phyloP scores from a whole-genome alignment of 2,329 filamentous ascomycete genomes.

The Trichoderma semiorbis region DNA sequence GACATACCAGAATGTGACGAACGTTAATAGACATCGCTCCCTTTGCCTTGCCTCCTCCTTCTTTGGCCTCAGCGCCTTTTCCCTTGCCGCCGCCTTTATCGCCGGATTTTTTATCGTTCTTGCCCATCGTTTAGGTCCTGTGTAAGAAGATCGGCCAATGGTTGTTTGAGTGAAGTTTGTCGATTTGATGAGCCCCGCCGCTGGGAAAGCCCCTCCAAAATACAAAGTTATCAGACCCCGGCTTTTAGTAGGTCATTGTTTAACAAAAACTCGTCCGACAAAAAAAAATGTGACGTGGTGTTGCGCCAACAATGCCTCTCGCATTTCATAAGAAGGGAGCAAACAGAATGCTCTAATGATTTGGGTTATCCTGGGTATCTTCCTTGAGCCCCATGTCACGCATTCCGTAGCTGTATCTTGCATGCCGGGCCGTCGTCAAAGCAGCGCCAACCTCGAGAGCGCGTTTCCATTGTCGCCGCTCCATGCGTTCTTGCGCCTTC shows the following conservation, averaged over 20 bases:
- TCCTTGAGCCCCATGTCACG: background rate
- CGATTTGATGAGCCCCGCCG: conserved; percentile 5
- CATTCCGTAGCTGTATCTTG: conserved; percentile 10
- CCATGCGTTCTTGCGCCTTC: conserved; percentile 30
- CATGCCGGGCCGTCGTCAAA: conserved; percentile 21
- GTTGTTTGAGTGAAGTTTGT: background rate
- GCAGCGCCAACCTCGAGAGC: conserved; percentile 27
- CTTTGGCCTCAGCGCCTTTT: conserved; percentile 30
- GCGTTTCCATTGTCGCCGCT: conserved; percentile 29
- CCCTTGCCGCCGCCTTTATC: conserved; percentile 37
- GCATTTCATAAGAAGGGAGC: background rate
- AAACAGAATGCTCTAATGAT: background rate
- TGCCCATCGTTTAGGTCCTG: conserved; percentile 31
- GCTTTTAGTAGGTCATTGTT: background rate
- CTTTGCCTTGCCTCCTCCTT: conserved; percentile 39
- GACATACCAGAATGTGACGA: conserved; percentile 62
- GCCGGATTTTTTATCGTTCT: conserved; percentile 40
- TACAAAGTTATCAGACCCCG: background rate
- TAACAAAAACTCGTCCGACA: background rate
- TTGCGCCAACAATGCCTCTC: background rate
- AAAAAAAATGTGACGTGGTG: background rate
- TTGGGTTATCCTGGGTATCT: background rate
- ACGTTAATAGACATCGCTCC: conserved; percentile 70
- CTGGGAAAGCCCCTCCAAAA: conserved; percentile 7
- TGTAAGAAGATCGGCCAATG: background rate